Evolutionary conservation across 805 yeast species (phyloP), one percentile per base, ranked within the genome.

Genomic region (Candida insectalens): DNA sequence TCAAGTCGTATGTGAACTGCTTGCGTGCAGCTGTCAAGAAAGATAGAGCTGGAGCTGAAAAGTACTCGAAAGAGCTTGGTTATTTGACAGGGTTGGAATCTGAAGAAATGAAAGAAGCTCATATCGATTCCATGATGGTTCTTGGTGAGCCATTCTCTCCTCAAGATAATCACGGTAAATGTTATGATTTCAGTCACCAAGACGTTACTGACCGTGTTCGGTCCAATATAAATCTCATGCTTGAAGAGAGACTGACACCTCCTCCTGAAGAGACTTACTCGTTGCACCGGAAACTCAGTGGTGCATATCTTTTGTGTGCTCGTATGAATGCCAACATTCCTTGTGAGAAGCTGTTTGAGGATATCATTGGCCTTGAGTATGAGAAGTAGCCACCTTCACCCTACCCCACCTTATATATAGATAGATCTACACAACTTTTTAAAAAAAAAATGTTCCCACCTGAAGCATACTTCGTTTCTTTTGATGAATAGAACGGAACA

Each of bases 201-300:
- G 88, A 96, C 10, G 89, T 92, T 28, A 87, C 97, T 5, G 96
- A 85, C 44, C 71, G 97, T 42, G 96, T 92, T 16, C 72, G 95
- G 43, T 79, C 74, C 3, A 87, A 88, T 49, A 84, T 92, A 44
- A 77, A 85, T 2, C 61, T 88, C 35, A 92, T 92, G 98, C 67
- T 92, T 40, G 73, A 78, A 40, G 95, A 92, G 57, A 73, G 98
- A 45, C 64, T 92, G 40, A 75, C 95, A 3, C 96, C 98, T 3
- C 98, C 98, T 10, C 98, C 98, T 2, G 97, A 92, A 50, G 98
- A 92, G 57, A 92, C 98, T 0, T 92, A 92, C 55, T 82, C 95
- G n/a, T 65, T 92, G 46, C 98, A 92, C 59, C 69, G 98, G 49
- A 92, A 92, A 52, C 75, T 92, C 50, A 83, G 95, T 51, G 98